Evolutionary conservation across 495 filamentous ascomycete genomes (phyloP).

Genomic region (Penicillium argentinense): DNA sequence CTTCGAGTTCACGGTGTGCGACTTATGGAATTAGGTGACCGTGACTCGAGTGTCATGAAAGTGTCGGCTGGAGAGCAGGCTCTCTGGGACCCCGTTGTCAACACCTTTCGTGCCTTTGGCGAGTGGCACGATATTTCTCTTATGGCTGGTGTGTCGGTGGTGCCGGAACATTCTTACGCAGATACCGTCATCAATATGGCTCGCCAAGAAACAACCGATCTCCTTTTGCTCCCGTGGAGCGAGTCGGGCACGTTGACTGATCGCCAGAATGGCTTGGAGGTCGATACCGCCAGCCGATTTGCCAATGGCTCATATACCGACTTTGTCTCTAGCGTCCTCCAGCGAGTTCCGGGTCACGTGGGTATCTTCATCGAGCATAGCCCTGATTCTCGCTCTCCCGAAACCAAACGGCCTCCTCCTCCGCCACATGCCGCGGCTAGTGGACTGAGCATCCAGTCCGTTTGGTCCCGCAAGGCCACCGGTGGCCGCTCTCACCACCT

Average conservation of each 20-base stretch:
- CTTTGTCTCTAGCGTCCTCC: constrained; percentile 66
- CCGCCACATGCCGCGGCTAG: constrained; percentile 49
- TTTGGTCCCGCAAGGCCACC: constrained; percentile 39
- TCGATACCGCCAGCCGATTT: constrained; percentile 29
- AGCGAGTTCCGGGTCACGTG: constrained; percentile 60
- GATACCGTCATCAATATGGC: constrained; percentile 71
- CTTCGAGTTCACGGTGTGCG: constrained; percentile 85
- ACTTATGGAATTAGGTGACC: constrained; percentile 85
- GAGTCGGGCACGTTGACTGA: constrained; percentile 77
- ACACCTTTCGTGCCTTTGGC: constrained; percentile 87
- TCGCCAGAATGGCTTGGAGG: constrained; percentile 31
- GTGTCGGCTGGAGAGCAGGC: constrained; percentile 81
- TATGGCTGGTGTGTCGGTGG: constrained; percentile 74
- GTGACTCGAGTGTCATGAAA: constrained; percentile 93
- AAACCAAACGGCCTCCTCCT: constrained; percentile 34
- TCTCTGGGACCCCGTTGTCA: constrained; percentile 82
- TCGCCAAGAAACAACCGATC: constrained; percentile 66
- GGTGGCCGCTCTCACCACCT: constrained; percentile 75
- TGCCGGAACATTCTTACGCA: constrained; percentile 74
- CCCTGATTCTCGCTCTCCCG: background rate
- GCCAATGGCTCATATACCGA: constrained; percentile 53
- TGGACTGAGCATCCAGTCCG: constrained; percentile 55
- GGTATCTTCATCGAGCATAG: constrained; percentile 84
- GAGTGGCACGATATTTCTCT: constrained; percentile 82
- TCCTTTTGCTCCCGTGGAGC: constrained; percentile 89